A percentile compares a stretch with the other conserved stretches of the same genome.
These are phyloP conservation scores for carrot (Daucus carota) DNA, from an alignment of 129 eudicot genomes.

Conservation along the genomic window DH1_v3.0 NC_030382.2:33056001-33056500, in stretches of 20 bases:
- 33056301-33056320: conserved; percentile 60
- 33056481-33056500: background rate
- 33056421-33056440: conserved; percentile 93
- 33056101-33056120: conserved; percentile 88
- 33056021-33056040: conserved; percentile 49
- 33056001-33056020: conserved; percentile 29
- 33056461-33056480: background rate
- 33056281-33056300: conserved; percentile 59
- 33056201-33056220: conserved; percentile 82
- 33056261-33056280: conserved; percentile 81
- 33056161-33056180: conserved; percentile 93
- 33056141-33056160: conserved; percentile 95
- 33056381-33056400: conserved; percentile 70
- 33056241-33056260: conserved; percentile 73
- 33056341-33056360: conserved; percentile 90
- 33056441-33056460: conserved; percentile 81
- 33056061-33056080: conserved; percentile 97
- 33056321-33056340: conserved; percentile 53
- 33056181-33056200: conserved; percentile 96
- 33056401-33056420: conserved; percentile 70
- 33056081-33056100: conserved; percentile 83
- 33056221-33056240: conserved; percentile 77
- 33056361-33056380: conserved; percentile 62
- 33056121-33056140: conserved; percentile 96
- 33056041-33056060: conserved; percentile 81